These are phyloP conservation scores for Fusarium torulosum DNA, from an alignment of 2,329 filamentous ascomycete species.

Conservation along the genomic window DNA sequence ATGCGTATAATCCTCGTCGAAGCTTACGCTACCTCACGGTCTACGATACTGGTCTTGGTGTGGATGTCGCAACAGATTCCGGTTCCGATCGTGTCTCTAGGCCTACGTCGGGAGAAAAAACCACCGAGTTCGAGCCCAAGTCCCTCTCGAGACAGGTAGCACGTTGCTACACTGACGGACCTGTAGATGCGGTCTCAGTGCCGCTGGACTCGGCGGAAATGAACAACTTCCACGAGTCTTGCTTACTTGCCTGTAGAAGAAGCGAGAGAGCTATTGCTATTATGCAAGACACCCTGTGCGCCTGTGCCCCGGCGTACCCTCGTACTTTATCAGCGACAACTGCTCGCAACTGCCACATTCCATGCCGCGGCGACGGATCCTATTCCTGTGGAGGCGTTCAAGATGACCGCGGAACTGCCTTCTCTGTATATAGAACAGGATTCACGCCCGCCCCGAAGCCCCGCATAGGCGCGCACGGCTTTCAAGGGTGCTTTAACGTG, in stretches of 20 bases:
- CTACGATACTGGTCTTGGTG: not conserved
- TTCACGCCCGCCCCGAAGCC: not conserved
- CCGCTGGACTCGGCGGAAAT: fast-evolving
- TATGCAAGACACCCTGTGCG: not conserved
- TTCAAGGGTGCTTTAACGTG: conserved; percentile 19
- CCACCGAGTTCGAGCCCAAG: fast-evolving
- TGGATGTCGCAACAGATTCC: not conserved
- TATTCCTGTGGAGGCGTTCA: conserved; percentile 3
- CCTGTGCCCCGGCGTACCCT: conserved; percentile 13
- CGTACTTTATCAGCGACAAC: fast-evolving
- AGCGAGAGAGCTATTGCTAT: not conserved
- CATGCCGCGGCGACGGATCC: not conserved
- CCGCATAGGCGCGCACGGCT: too few relatives aligned
- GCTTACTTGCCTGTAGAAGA: not conserved
- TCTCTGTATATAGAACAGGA: not conserved
- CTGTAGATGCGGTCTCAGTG: not conserved
- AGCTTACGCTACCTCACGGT: not conserved
- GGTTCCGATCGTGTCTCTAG: too few relatives aligned
- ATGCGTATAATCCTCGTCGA: not conserved
- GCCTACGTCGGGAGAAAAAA: not conserved
- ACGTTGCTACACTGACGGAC: conserved; percentile 7
- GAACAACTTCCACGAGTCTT: not conserved
- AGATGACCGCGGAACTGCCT: not conserved
- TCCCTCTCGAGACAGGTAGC: not conserved
- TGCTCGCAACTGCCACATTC: not conserved